Base-by-base conservation (phyloP, 192 early-diverging fungal species). In the Chytriomyces sp. region DNA sequence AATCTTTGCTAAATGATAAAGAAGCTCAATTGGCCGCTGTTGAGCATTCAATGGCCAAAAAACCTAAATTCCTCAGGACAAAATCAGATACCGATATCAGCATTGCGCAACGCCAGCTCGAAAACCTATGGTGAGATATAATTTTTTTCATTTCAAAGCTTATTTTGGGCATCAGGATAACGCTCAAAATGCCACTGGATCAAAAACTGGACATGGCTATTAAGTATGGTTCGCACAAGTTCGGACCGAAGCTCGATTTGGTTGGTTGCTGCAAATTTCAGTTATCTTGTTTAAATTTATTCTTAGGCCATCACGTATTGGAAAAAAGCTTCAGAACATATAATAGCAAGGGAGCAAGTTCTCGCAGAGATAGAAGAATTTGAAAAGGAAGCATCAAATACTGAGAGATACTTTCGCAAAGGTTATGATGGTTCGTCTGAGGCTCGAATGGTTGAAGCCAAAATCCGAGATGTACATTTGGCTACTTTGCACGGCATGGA, bases 121-220 rank as follows among this genome's bases (percentile, higher is more conserved):
- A 84, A 63, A 32, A n/a, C 6, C 56, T 87, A 12, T 87, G 86
- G 44, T 49, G 22, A 49, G 44, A 49, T 22, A n/a, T 14, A n/a
- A 3, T 49, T 49, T 49, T 49, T 49, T 1, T 49, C 17, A 22
- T 3, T 22, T 49, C 17, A 22, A 22, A 2, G 22, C 44, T 49
- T n/a, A 49, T 49, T 14, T n/a, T 49, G 44, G 44, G 44, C 44
- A 22, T 49, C 44, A 49, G 44, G 86, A 70, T 76, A 3, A 61
- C 58, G 31, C 64, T 87, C 37, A 80, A 87, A 59, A 87, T 84
- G 82, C 84, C 86, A 17, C 44, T 70, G 2, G 82, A 84, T 53
- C 83, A 87, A 57, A 85, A 86, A 64, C 67, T 87, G 19, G 84
- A 86, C 58, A 87, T 87, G 86, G 86, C 84, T 5, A 84, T 87